Percentiles rank a stretch among this genome's conserved stretches.
Conservation (phyloP, 495 filamentous ascomycete genomes). For the Tricharina praecox region DNA sequence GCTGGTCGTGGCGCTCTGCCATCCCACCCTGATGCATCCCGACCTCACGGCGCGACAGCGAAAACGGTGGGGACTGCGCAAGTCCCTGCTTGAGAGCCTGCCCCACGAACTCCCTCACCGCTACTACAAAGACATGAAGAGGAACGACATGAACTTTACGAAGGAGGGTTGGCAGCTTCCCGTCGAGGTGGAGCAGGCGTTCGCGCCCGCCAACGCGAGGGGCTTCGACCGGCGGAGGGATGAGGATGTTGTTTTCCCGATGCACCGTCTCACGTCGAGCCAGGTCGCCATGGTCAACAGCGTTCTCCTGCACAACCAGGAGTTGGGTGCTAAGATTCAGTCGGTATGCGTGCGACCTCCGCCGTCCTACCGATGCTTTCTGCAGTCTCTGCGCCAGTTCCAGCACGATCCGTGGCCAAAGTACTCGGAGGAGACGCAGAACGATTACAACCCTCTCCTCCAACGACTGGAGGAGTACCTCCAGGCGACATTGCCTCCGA, state of each 20-base stretch:
- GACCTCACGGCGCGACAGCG: conserved; percentile 22
- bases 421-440: conserved; percentile 24
- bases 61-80: conserved; percentile 25
- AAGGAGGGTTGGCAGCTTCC: conserved; percentile 21
- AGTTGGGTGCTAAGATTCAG: conserved; percentile 18
- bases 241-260: conserved; percentile 23
- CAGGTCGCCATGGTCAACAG: conserved; percentile 26
- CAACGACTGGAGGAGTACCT: background rate
- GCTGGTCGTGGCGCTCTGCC: conserved; percentile 24
- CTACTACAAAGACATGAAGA: conserved; percentile 27
- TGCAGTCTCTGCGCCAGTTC: conserved; percentile 21
- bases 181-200: conserved; percentile 19
- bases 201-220: conserved; percentile 13
- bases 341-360: conserved; percentile 25
- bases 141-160: conserved; percentile 21
- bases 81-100: conserved; percentile 24
- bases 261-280: conserved; percentile 19
- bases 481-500: background rate
- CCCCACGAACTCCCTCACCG: conserved; percentile 23
- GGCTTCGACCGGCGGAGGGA: conserved; percentile 14
- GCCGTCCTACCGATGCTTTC: conserved; percentile 21
- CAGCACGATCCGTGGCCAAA: conserved; percentile 22
- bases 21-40: conserved; percentile 26
- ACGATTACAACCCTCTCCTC: conserved; percentile 17
- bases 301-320: conserved; percentile 26